These are phyloP conservation scores for Poteriospumella lacustris DNA, from an alignment of 108 stramenopile genomes.

Conservation along the genomic window DNA sequence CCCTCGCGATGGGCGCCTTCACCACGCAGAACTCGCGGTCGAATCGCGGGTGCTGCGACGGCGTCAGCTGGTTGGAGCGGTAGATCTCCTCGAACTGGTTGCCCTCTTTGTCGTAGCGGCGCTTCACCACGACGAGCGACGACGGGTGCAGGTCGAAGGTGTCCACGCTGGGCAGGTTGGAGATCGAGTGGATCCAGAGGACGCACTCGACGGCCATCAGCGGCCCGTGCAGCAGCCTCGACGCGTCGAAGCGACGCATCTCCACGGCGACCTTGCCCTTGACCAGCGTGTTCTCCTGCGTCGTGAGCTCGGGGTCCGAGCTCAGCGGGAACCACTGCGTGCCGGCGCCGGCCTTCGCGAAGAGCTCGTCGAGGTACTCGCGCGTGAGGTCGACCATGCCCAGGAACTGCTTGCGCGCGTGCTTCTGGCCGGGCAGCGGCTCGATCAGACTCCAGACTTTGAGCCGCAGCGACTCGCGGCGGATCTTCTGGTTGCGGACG, in stretches of 20 bases:
- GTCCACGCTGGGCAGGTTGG: neutral
- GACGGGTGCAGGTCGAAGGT: too few species aligned
- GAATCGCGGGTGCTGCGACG: neutral
- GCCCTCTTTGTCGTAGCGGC: too few species aligned
- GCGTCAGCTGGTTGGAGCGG: neutral
- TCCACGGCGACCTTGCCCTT: neutral
- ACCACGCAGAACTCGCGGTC: neutral
- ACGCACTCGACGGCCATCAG: neutral
- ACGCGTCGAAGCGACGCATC: neutral
- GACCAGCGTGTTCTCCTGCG: neutral
- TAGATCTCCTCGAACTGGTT: neutral
- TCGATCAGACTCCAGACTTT: too few species aligned
- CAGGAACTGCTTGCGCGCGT: too few species aligned
- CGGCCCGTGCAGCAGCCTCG: neutral
- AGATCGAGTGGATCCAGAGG: neutral
- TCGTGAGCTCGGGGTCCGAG: slow-evolving; percentile 1
- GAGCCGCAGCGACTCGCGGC: too few species aligned
- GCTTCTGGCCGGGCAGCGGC: too few species aligned
- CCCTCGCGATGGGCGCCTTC: neutral
- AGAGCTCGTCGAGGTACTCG: too few species aligned
- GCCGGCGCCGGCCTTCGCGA: too few species aligned
- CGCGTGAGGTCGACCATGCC: too few species aligned
- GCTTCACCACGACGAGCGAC: too few species aligned
- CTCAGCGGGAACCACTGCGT: too few species aligned
- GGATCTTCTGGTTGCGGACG: too few species aligned